Evolutionary conservation across 2,329 filamentous ascomycete species (phyloP), one percentile per base, ranked within the genome.

Genomic region (Cladophialophora yegresii): DNA sequence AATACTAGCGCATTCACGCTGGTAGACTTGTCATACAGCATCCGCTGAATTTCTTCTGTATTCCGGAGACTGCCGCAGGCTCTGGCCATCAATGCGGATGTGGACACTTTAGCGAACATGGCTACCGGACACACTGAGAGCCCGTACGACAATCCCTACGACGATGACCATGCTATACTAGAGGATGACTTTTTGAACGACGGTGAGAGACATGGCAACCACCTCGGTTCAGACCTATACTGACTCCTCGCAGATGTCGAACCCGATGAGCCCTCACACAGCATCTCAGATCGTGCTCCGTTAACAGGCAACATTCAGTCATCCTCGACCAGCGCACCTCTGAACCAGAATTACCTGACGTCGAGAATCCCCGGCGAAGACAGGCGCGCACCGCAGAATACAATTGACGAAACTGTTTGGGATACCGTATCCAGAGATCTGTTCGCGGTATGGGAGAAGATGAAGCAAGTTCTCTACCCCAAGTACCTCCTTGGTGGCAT

Each of bases 391-490:
- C 86, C 92, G 7, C 87, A 89, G 70, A 96, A 96, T 79, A 99
- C 95, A 53, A 96, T 99, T 77, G 95, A 99, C 77, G 95, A 99
- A 80, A 89, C 88, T 1, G 95, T 99, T 47, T 99, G 95, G 95
- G 91, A 93, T 50, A 99, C 95, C n/a, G 82, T 99, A 66, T 91
- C 90, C 58, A 89, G 95, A 71, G 95, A 99, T 77, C 81, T 99
- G 70, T 79, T 93, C 7, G 95, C 92, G 28, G 92, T 98, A 40
- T 98, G 95, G 93, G 90, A 91, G 79, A 99, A 99, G 84, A 92
- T 99, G 88, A 89, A 91, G 77, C 93, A 97, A 82, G 95, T 99
- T 45, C 86, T 99, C 66, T 99, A 92, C 79, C 95, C 95, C 20
- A 93, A 93, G 74, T 98, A 98, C 80, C 84, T 99, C 55, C 88